Evolutionary conservation across 306 rosid genomes (phyloP).

Genomic region (Glycine latifolia): DNA sequence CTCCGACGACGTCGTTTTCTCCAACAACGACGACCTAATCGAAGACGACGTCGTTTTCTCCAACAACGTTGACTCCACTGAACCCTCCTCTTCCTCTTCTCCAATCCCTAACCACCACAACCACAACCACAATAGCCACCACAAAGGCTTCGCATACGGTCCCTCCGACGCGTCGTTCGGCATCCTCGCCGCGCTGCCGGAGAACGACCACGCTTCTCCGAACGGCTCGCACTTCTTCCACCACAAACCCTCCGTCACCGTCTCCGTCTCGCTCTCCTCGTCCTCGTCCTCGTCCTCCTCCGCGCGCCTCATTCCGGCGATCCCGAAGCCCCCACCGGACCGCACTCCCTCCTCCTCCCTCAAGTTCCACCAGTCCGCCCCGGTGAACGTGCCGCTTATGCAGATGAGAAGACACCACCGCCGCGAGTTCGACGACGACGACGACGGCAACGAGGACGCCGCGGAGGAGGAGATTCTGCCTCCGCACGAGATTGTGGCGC

Average conservation of each 20-base stretch:
- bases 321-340: constrained; percentile 29
- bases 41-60: constrained; percentile 82
- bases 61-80: constrained; percentile 53
- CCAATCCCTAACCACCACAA: constrained; percentile 51
- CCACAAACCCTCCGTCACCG: constrained; percentile 51
- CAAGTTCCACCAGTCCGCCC: constrained; percentile 79
- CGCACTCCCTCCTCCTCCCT: constrained; percentile 48
- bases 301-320: constrained; percentile 20
- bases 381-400: constrained; percentile 71
- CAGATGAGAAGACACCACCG: constrained; percentile 49
- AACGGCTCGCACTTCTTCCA: constrained; percentile 56
- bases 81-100: constrained; percentile 54
- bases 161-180: constrained; percentile 69
- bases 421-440: constrained; percentile 44
- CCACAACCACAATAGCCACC: constrained; percentile 38
- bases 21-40: constrained; percentile 63
- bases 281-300: constrained; percentile 41
- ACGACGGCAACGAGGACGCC: constrained; percentile 41
- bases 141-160: constrained; percentile 47
- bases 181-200: constrained; percentile 87
- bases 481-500: constrained; percentile 78
- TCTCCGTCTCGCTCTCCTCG: constrained; percentile 40
- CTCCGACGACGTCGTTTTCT: constrained; percentile 59
- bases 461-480: constrained; percentile 72
- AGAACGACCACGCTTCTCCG: constrained; percentile 54